Conservation (phyloP, 768 basidiomycete genomes). For the Serpula lacrymans region DNA sequence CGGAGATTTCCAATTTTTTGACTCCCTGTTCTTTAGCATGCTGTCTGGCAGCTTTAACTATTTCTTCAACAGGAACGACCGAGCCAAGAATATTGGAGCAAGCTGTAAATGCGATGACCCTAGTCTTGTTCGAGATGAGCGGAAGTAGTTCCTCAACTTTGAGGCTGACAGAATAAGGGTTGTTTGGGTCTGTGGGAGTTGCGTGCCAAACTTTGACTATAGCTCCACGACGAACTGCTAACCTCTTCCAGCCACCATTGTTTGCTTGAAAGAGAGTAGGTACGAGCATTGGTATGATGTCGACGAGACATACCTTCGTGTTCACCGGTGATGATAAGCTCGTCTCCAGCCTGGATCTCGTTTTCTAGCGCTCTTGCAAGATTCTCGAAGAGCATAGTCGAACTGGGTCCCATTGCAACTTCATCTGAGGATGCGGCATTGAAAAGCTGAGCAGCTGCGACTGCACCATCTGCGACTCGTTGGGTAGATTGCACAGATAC, state of each 20-base stretch:
- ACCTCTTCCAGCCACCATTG: conserved; percentile 70
- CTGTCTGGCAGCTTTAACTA: conserved; percentile 48
- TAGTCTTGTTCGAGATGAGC: conserved; percentile 61
- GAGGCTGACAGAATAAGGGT: conserved; percentile 63
- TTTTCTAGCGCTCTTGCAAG: conserved; percentile 58
- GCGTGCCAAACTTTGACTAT: conserved; percentile 59
- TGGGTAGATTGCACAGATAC: conserved; percentile 51
- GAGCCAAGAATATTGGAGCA: conserved; percentile 77
- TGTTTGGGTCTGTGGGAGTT: conserved; percentile 43
- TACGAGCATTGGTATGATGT: not conserved
- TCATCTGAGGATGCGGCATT: conserved; percentile 62
- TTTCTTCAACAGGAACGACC: conserved; percentile 55
- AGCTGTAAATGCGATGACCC: conserved; percentile 69
- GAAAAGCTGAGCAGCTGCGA: conserved; percentile 55
- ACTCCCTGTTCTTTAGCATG: conserved; percentile 51
- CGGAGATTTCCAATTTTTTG: conserved; percentile 58
- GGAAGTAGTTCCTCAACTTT: conserved; percentile 55
- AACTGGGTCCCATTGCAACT: conserved; percentile 63
- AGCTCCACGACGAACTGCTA: conserved; percentile 56
- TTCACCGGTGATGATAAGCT: conserved; percentile 75
- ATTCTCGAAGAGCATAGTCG: conserved; percentile 69
- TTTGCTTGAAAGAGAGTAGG: conserved; percentile 47
- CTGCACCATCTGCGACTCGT: conserved; percentile 47
- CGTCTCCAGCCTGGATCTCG: conserved; percentile 56
- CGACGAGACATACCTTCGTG: conserved; percentile 58